Evolutionary conservation across 371 early-diverging fungal genomes (phyloP).

Genomic region (Capniomyces stellatus): DNA sequence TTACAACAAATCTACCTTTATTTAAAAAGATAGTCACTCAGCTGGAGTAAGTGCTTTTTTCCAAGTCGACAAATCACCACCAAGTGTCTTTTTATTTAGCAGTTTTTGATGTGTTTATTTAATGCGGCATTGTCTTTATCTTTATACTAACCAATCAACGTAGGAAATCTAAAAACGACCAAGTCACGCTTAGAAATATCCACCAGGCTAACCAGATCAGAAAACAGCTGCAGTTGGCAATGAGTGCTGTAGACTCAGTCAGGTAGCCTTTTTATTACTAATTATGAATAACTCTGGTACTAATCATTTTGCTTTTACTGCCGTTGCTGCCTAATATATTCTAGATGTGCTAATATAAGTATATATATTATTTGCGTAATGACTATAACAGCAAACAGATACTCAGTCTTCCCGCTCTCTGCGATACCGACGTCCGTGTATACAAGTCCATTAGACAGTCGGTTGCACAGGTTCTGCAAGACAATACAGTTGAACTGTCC

Average conservation of each 20-base stretch:
- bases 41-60: not conserved
- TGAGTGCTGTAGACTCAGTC: not conserved
- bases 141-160: too few relatives aligned
- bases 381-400: slow-evolving; percentile 16
- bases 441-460: slow-evolving; percentile 35
- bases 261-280: slow-evolving; percentile 8
- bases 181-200: not conserved
- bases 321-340: too few relatives aligned
- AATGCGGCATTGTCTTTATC: too few relatives aligned
- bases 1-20: slow-evolving; percentile 11
- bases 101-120: too few relatives aligned
- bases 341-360: too few relatives aligned
- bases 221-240: slow-evolving; percentile 3
- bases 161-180: not conserved
- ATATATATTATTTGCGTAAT: too few relatives aligned
- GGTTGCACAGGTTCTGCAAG: slow-evolving; percentile 59
- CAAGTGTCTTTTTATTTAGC: too few relatives aligned
- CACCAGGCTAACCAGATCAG: slow-evolving; percentile 5
- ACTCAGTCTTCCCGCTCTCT: slow-evolving; percentile 3
- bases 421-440: slow-evolving; percentile 3
- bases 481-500: slow-evolving; percentile 72
- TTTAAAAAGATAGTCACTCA: slow-evolving; percentile 11
- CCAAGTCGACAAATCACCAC: not conserved
- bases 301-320: too few relatives aligned
- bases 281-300: too few relatives aligned